Conservation (phyloP, 2,329 filamentous ascomycete genomes). For the Ascocoryne sarcoides region DNA sequence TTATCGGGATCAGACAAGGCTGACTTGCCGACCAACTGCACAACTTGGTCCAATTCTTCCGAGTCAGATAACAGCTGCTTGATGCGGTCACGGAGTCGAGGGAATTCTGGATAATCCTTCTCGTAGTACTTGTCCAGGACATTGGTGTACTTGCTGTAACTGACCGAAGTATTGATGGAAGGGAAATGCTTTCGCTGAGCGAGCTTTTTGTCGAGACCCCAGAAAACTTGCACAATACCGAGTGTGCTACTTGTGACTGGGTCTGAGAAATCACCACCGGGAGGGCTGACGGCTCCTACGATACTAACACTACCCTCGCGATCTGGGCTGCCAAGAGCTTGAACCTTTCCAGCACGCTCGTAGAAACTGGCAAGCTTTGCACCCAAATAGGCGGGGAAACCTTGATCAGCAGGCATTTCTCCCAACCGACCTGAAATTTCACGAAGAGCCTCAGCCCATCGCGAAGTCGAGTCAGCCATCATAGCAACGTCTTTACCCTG, state of each 20-base stretch:
- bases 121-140: constrained; percentile 90
- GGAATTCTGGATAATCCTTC: constrained; percentile 90
- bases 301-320: constrained; percentile 91
- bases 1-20: constrained; percentile 95
- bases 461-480: constrained; percentile 98
- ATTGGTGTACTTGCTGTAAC: constrained; percentile 93
- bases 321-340: constrained; percentile 79
- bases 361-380: constrained; percentile 98
- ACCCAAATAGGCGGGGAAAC: constrained; percentile 95
- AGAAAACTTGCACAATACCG: constrained; percentile 98
- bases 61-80: constrained; percentile 89
- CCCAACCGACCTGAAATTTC: constrained; percentile 97
- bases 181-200: constrained; percentile 99
- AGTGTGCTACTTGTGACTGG: constrained; percentile 91
- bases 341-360: constrained; percentile 87
- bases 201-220: constrained; percentile 99
- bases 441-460: constrained; percentile 97
- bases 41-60: constrained; percentile 96
- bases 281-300: constrained; percentile 92
- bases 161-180: constrained; percentile 88
- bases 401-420: constrained; percentile 99
- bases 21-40: constrained; percentile 96
- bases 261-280: constrained; percentile 98
- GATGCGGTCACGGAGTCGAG: constrained; percentile 83
- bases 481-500: constrained; percentile 96